Evolutionary conservation across 129 eudicot species (phyloP).

Genomic region (Calendula officinalis): DNA sequence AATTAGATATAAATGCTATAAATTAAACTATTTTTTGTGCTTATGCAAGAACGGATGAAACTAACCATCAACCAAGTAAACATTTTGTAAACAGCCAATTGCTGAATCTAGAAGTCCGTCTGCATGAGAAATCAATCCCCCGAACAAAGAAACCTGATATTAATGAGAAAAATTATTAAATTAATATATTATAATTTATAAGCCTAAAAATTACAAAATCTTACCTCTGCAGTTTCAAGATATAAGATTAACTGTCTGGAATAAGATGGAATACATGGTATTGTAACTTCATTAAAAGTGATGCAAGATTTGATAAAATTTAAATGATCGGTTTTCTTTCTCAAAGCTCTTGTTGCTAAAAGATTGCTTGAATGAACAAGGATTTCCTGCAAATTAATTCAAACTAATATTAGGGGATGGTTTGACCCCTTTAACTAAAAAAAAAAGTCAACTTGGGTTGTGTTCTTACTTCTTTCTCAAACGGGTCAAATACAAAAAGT

Average conservation of each 20-base stretch:
- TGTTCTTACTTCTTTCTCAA: background rate
- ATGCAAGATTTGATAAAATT: conserved; percentile 73
- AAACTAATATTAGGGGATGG: conserved; percentile 18
- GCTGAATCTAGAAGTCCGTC: conserved; percentile 81
- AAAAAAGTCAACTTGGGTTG: background rate
- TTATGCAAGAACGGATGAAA: conserved; percentile 25
- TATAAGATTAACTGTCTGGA: conserved; percentile 64
- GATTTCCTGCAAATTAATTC: conserved; percentile 53
- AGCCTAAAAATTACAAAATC: conserved; percentile 3
- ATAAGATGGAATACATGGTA: conserved; percentile 68
- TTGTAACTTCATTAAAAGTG: conserved; percentile 78
- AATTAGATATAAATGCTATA: conserved; percentile 5
- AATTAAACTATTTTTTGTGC: background rate
- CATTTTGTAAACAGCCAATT: conserved; percentile 47
- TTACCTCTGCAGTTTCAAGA: conserved; percentile 88
- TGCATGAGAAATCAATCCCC: conserved; percentile 68
- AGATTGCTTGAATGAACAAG: conserved; percentile 74
- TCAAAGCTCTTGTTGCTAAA: conserved; percentile 59
- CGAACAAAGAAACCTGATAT: conserved; percentile 58
- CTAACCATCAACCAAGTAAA: conserved; percentile 54
- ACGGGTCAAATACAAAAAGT: background rate
- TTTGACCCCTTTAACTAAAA: background rate
- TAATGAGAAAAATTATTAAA: background rate
- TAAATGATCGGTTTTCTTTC: conserved; percentile 33
- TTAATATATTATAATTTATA: background rate